Evolutionary conservation across 2,329 filamentous ascomycete genomes (phyloP).

Genomic region (Cladophialophora chaetospira): DNA sequence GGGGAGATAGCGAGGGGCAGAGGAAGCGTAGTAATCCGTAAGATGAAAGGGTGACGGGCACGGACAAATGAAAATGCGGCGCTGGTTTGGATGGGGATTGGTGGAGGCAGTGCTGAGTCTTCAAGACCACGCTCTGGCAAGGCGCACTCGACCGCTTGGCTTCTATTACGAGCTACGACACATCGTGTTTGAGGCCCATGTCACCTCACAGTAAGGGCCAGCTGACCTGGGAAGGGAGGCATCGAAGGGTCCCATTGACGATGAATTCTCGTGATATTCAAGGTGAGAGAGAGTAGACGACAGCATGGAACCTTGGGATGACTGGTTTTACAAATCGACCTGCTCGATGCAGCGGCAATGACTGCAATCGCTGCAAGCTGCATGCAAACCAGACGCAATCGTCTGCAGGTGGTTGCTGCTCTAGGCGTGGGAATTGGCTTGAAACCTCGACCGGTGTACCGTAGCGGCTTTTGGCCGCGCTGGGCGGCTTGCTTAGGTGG

Average conservation of each 20-base stretch:
- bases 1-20: neutral
- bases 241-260: neutral
- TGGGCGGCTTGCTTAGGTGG: neutral
- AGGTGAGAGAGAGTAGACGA: neutral
- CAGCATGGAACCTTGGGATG: slow-evolving; percentile 7
- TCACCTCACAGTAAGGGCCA: neutral
- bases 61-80: neutral
- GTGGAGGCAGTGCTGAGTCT: slow-evolving; percentile 11
- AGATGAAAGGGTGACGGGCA: slow-evolving; percentile 4
- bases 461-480: neutral
- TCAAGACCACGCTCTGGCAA: slow-evolving; percentile 9
- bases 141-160: slow-evolving; percentile 3
- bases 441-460: too few relatives aligned
- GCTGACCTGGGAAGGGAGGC: neutral
- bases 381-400: too few relatives aligned
- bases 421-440: too few relatives aligned
- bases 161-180: neutral
- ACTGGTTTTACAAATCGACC: slow-evolving; percentile 5
- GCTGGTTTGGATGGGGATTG: neutral
- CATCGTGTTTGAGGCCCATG: neutral
- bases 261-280: neutral
- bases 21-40: neutral
- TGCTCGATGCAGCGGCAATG: too few relatives aligned
- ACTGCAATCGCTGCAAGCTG: neutral
- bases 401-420: too few relatives aligned